A percentile compares a stretch with the other conserved stretches of the same genome.
These are phyloP conservation scores for Penicillium turbatum DNA, from an alignment of 495 filamentous ascomycete species.

Conservation along the genomic window DNA sequence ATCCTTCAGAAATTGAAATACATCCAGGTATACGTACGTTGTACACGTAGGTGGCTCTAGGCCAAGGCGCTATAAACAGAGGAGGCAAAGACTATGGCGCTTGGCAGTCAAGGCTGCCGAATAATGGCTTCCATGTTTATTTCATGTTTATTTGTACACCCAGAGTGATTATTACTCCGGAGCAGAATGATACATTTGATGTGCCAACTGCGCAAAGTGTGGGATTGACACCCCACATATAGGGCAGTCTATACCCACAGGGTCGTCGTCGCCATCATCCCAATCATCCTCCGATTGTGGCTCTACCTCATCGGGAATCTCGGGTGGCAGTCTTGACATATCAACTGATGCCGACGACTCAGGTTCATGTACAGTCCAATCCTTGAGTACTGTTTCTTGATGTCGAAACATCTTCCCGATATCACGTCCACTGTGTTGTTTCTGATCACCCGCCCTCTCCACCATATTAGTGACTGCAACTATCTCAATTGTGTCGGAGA, in stretches of 20 bases:
- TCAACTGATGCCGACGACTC: background rate
- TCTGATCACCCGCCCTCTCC: conserved; percentile 50
- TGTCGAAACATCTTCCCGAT: conserved; percentile 66
- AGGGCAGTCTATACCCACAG: conserved; percentile 43
- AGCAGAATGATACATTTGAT: conserved; percentile 61
- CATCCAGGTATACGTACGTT: no score
- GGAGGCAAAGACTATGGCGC: background rate
- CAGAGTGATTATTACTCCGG: background rate
- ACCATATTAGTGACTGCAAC: conserved; percentile 84
- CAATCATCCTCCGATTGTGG: conserved; percentile 13
- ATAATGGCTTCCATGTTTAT: conserved; percentile 7
- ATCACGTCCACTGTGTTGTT: conserved; percentile 50
- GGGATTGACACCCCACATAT: conserved; percentile 64
- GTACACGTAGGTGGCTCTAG: conserved; percentile 1
- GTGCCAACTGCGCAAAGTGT: conserved; percentile 66
- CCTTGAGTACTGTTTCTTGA: conserved; percentile 60
- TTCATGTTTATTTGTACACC: background rate
- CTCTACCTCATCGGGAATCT: conserved; percentile 10
- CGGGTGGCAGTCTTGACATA: background rate
- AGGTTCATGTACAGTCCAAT: conserved; percentile 45
- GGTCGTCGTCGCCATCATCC: conserved; percentile 38
- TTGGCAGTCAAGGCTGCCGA: conserved; percentile 9
- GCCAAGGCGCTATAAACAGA: background rate
- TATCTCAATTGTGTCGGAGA: no score
- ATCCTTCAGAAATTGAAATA: no score